Percentiles rank a stretch among this genome's conserved stretches.
Evolutionary conservation across 495 filamentous ascomycete genomes (phyloP).

Genomic region (Tuber calosporum): DNA sequence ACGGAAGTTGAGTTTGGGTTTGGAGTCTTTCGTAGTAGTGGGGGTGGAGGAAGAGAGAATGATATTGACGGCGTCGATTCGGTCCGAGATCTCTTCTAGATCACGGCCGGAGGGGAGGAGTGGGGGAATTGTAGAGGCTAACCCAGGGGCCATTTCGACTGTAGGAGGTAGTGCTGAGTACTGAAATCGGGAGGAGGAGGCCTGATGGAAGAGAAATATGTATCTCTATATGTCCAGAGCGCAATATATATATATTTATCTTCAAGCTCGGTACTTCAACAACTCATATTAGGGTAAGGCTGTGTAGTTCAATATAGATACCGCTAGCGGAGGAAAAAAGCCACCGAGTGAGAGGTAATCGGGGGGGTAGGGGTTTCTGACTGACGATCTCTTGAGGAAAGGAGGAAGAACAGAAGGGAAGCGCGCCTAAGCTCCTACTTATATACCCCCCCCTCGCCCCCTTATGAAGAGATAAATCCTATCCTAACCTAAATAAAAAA

Average conservation of each 20-base stretch:
- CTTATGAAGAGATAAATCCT: background rate
- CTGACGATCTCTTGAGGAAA: background rate
- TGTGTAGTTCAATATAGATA: too few relatives aligned
- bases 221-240: background rate
- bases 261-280: background rate
- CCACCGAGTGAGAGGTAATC: background rate
- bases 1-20: constrained; percentile 69
- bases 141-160: constrained; percentile 18
- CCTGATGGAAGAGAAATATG: background rate
- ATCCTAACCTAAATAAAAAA: too few relatives aligned
- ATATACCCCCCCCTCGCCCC: background rate
- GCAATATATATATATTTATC: background rate
- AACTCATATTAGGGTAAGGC: too few relatives aligned
- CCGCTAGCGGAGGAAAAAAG: background rate
- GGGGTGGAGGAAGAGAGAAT: constrained; percentile 61
- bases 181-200: background rate
- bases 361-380: background rate
- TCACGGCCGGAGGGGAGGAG: constrained; percentile 45
- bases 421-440: background rate
- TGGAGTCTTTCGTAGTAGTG: constrained; percentile 47
- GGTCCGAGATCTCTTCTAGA: constrained; percentile 72
- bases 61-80: constrained; percentile 73
- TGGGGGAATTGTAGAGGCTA: constrained; percentile 1
- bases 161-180: background rate
- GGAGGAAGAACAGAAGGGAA: background rate